Base-by-base conservation (phyloP, 1,284 basidiomycete genomes). In the Abortiporus biennis region DNA sequence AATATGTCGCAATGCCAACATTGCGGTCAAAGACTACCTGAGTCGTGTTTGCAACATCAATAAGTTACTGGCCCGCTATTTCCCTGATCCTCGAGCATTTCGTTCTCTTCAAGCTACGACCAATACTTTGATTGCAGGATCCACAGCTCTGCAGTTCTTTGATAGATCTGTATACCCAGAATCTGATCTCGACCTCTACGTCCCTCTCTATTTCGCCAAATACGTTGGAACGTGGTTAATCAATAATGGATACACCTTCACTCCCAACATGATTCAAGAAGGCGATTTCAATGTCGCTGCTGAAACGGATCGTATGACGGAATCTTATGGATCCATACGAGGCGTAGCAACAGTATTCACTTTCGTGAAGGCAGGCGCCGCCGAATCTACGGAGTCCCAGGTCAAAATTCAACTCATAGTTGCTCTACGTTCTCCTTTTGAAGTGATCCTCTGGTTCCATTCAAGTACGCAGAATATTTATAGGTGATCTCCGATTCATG, bases 131-230 rank as follows among this genome's bases (percentile, higher is more conserved):
- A 63, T 77, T 19, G 75, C 74, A 1, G 74, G 74, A 12, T 76
- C 74, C 0, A 59, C 54, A 22, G 74, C 67, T 1, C 63, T 76
- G 4, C 73, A 76, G 47, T 71, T 76, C 50, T 60, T 77, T 36
- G 66, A 67, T 33, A 51, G 74, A 8, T 52, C 56, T 1, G 50
- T 56, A 20, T 77, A 74, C 49, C 63, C 64, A 1, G 61, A 65
- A 13, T 60, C 70, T 3, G 74, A 75, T 50, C 64, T 76, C 1
- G 74, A 77, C 42, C 27, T 76, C 3, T 76, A 74, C 49, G 60
- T 64, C 6, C 55, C 63, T 11, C 54, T 48, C 30, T 31, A 36
- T 8, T 36, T 48, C 29, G 21, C 15, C 8, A n/a, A 3, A 19
- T 11, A 22, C 2, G 40, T 42, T 3, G 23, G 21, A 8, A n/a